phyloP scores from a whole-genome alignment of 345 rosid species.

The Reutealis trisperma region DNA sequence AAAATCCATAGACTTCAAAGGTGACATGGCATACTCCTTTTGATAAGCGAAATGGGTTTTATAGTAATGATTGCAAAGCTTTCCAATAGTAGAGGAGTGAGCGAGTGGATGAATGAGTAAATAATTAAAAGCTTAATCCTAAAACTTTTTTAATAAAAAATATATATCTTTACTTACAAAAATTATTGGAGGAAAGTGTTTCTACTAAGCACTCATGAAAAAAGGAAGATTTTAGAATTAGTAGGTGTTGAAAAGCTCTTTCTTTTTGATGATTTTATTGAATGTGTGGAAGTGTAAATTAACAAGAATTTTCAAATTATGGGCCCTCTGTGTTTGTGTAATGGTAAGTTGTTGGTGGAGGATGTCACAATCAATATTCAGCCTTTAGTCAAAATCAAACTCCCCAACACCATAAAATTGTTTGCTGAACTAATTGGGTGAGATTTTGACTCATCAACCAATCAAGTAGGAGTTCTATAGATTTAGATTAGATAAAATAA shows the following conservation, averaged over 20 bases:
- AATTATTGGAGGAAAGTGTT: constrained; percentile 4
- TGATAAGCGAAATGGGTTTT: neutral
- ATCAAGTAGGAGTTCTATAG: constrained; percentile 2
- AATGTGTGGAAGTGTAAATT: constrained; percentile 12
- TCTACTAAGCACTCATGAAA: constrained; percentile 14
- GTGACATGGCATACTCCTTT: neutral
- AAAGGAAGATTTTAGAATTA: constrained; percentile 13
- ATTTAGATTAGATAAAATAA: neutral
- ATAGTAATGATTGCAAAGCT: neutral
- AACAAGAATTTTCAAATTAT: too few relatives aligned
- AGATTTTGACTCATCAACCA: constrained; percentile 14
- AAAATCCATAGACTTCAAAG: neutral
- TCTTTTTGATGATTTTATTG: too few relatives aligned
- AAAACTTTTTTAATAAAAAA: neutral
- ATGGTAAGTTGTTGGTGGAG: constrained; percentile 19
- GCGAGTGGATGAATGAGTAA: too few relatives aligned
- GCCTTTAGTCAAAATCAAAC: constrained; percentile 25
- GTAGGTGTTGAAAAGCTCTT: constrained; percentile 22
- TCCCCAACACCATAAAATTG: constrained; percentile 22
- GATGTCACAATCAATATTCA: constrained; percentile 25
- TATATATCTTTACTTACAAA: neutral
- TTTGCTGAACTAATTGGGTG: constrained; percentile 6
- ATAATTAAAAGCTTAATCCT: neutral
- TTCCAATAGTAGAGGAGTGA: neutral
- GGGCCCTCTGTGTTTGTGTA: constrained; percentile 20